Conservation (phyloP, 2,329 filamentous ascomycete species). For the Exophiala lecanii-corni region DNA sequence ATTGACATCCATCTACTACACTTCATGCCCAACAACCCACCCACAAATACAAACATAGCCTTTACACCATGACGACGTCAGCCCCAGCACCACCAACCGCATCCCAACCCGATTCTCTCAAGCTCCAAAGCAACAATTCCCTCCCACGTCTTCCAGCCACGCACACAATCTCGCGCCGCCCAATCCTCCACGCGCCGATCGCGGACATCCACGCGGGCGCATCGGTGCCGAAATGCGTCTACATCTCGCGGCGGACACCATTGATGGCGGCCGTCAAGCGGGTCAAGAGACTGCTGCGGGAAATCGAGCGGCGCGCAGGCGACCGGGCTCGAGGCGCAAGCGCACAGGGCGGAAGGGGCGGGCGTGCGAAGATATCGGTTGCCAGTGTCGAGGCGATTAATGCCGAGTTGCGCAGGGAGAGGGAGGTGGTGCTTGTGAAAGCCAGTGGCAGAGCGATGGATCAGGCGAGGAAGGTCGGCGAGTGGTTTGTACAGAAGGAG, state of each 20-base stretch:
- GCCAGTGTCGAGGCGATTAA: constrained; percentile 31
- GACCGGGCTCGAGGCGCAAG: constrained; percentile 25
- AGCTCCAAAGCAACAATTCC: too few relatives aligned
- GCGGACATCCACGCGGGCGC: constrained; percentile 50
- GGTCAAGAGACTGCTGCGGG: constrained; percentile 50
- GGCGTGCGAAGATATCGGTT: constrained; percentile 24
- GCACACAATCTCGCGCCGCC: constrained; percentile 50
- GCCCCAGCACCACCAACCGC: too few relatives aligned
- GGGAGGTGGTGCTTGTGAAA: constrained; percentile 54
- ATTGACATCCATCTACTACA: too few relatives aligned
- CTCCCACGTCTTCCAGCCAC: constrained; percentile 27
- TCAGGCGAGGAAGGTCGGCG: constrained; percentile 50
- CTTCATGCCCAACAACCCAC: too few relatives aligned
- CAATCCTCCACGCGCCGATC: constrained; percentile 53
- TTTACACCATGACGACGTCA: too few relatives aligned
- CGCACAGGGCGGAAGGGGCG: constrained; percentile 14
- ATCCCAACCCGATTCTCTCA: too few relatives aligned
- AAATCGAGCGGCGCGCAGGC: constrained; percentile 49
- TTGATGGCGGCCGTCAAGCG: constrained; percentile 59
- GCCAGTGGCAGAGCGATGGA: constrained; percentile 57
- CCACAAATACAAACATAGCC: too few relatives aligned
- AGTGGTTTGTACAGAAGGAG: constrained; percentile 49
- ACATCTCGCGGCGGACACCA: constrained; percentile 51
- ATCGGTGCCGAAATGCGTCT: constrained; percentile 50
- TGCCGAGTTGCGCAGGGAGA: constrained; percentile 30